phyloP scores from a whole-genome alignment of 23 red algal genomes.

The Gracilaria gracilis region DNA sequence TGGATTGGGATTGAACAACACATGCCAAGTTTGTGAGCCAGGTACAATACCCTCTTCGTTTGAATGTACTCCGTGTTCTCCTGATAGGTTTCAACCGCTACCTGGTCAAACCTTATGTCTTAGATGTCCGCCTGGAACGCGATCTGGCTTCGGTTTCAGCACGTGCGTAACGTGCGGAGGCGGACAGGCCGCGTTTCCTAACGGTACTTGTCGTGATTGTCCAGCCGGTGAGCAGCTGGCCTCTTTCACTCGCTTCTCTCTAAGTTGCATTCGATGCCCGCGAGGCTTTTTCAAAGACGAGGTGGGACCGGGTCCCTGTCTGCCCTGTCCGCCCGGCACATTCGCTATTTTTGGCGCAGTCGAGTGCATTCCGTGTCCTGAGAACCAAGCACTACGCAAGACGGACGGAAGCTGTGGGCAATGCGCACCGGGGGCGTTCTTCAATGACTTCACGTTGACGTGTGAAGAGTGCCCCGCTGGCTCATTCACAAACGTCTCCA shows the following conservation, averaged over 20 bases:
- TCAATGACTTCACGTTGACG: background rate
- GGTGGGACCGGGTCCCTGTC: background rate
- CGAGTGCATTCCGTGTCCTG: background rate
- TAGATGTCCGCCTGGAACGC: background rate
- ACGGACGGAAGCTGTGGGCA: background rate
- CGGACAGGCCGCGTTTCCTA: background rate
- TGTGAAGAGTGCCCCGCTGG: background rate
- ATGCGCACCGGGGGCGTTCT: background rate
- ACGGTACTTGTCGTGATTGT: background rate
- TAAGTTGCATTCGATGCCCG: background rate
- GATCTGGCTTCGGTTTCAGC: background rate
- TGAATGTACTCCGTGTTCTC: too few relatives aligned
- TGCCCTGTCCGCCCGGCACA: background rate
- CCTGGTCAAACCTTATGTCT: background rate
- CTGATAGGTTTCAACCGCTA: background rate
- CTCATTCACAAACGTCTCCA: background rate
- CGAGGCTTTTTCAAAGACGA: background rate
- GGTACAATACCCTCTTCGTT: background rate
- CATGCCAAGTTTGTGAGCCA: background rate
- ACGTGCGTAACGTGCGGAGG: background rate
- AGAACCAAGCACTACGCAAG: background rate
- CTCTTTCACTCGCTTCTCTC: background rate
- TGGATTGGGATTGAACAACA: background rate
- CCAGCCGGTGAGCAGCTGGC: background rate
- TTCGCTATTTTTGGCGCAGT: background rate